These are phyloP conservation scores for Dactylellina leptospora DNA, from an alignment of 2,329 filamentous ascomycete species.

Conservation along the genomic window DNA sequence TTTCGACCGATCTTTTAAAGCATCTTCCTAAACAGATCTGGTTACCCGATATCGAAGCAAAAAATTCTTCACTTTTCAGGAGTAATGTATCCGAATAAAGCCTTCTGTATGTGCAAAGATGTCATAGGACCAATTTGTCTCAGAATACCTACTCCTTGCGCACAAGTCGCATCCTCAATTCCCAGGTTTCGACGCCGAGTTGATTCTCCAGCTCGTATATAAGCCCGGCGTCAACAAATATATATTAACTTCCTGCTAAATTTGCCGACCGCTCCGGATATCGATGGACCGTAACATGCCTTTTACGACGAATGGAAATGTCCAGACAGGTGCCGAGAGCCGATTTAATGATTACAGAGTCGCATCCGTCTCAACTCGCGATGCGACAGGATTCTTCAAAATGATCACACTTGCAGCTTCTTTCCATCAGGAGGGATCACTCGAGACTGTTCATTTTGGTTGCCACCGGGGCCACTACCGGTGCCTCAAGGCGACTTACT, in stretches of 20 bases:
- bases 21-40: background rate
- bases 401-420: conserved; percentile 39
- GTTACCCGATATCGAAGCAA: background rate
- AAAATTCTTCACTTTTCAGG: too few relatives aligned
- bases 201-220: background rate
- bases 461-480: conserved; percentile 9
- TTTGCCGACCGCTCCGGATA: conserved; percentile 27
- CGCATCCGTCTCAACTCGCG: conserved; percentile 27
- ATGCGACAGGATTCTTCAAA: conserved; percentile 5
- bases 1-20: conserved; percentile 13
- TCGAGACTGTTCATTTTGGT: background rate
- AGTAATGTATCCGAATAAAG: too few relatives aligned
- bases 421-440: conserved; percentile 6
- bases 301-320: background rate
- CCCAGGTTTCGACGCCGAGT: background rate
- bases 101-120: too few relatives aligned
- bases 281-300: background rate
- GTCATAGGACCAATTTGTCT: too few relatives aligned
- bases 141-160: conserved; percentile 1
- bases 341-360: too few relatives aligned
- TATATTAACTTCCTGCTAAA: conserved; percentile 3
- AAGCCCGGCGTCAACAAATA: background rate
- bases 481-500: conserved; percentile 2
- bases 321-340: too few relatives aligned
- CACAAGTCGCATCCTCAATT: background rate